These are phyloP conservation scores for Notholithocarpus densiflorus DNA, from an alignment of 306 rosid genomes.

Conservation along the genomic window DNA sequence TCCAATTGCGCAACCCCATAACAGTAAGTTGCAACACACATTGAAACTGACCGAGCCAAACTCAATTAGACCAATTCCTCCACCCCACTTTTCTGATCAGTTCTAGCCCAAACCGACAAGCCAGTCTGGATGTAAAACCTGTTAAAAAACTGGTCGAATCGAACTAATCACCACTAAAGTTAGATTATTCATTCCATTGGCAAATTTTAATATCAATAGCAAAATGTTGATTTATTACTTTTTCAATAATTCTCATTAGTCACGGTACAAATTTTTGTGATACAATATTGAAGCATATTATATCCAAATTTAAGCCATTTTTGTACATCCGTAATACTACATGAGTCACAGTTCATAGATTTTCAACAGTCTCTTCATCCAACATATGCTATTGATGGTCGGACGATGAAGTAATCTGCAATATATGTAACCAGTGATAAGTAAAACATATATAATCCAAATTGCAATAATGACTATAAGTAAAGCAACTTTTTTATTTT, in stretches of 20 bases:
- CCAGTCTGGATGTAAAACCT: no score
- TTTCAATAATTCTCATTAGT: background rate
- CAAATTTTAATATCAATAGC: no score
- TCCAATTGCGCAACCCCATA: no score
- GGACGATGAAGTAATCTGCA: constrained; percentile 38
- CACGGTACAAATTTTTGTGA: background rate
- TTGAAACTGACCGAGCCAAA: no score
- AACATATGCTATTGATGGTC: constrained; percentile 2
- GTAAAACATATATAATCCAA: background rate
- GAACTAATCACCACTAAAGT: no score
- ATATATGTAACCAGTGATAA: background rate
- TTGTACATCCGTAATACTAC: background rate
- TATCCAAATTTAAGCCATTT: background rate
- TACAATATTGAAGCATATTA: background rate
- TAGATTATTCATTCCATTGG: no score
- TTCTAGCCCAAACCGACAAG: no score
- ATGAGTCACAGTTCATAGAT: background rate
- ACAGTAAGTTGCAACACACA: no score
- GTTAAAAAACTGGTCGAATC: no score
- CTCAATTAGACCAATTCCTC: no score
- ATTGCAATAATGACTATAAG: background rate
- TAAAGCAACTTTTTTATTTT: background rate
- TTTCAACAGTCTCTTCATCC: background rate
- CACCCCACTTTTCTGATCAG: no score
- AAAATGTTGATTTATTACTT: background rate